These are phyloP conservation scores for Waltiozyma sp. DNA, from an alignment of 1,139 yeast genomes.

Conservation along the genomic window DNA sequence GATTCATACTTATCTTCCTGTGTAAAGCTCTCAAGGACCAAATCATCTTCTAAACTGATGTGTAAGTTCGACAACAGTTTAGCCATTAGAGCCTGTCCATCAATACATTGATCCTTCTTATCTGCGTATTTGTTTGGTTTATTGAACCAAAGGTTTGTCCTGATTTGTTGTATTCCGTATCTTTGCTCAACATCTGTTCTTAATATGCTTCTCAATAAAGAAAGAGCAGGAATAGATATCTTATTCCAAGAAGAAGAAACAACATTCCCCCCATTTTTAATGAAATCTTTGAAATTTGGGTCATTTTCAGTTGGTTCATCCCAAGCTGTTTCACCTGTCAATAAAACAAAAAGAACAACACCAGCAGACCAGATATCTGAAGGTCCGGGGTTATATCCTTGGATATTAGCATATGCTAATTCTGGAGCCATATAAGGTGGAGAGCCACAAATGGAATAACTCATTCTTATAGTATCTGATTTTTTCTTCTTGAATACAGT, in stretches of 20 bases:
- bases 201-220: conserved; percentile 39
- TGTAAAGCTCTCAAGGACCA: conserved; percentile 6
- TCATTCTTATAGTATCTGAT: conserved; percentile 43
- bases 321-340: conserved; percentile 61
- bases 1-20: conserved; percentile 8
- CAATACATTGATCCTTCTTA: conserved; percentile 34
- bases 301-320: conserved; percentile 44
- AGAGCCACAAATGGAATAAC: conserved; percentile 52
- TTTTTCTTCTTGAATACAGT: conserved; percentile 34
- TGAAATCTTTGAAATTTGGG: conserved; percentile 32
- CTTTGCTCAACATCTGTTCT: conserved; percentile 35
- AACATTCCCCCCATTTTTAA: conserved; percentile 32
- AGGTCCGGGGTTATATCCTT: conserved; percentile 38
- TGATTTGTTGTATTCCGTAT: conserved; percentile 27
- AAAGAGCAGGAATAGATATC: conserved; percentile 34
- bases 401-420: conserved; percentile 25
- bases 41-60: conserved; percentile 33
- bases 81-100: conserved; percentile 34
- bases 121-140: conserved; percentile 30
- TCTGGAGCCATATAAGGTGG: conserved; percentile 73
- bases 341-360: conserved; percentile 43
- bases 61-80: conserved; percentile 33
- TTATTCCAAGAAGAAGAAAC: conserved; percentile 40
- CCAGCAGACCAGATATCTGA: conserved; percentile 63
- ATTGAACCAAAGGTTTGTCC: conserved; percentile 43